A percentile compares a stretch with the other conserved stretches of the same genome.
Evolutionary conservation across 768 basidiomycete species (phyloP).

Genomic region (Mycena chlorophos): DNA sequence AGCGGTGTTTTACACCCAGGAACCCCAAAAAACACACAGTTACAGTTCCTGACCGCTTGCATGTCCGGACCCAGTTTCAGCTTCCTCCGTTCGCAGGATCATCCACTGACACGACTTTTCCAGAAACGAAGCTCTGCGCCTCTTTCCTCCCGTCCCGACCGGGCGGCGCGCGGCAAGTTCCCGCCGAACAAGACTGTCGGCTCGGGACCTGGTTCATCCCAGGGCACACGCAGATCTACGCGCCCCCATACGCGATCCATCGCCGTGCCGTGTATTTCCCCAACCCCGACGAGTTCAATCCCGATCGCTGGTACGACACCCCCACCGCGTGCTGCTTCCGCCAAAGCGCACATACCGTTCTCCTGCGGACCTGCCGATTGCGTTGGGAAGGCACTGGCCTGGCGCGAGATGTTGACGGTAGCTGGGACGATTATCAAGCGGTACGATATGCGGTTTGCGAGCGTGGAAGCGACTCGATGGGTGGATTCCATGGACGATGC

Average conservation of each 20-base stretch:
- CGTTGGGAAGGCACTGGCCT: conserved; percentile 41
- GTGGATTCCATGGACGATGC: background rate
- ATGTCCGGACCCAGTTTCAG: background rate
- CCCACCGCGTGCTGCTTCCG: conserved; percentile 22
- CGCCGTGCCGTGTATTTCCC: conserved; percentile 43
- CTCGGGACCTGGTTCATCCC: conserved; percentile 37
- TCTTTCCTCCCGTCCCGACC: conserved; percentile 39
- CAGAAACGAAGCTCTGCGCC: conserved; percentile 43
- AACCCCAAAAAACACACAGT: background rate
- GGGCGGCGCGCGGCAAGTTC: conserved; percentile 13
- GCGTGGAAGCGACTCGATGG: background rate
- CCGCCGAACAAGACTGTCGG: conserved; percentile 33
- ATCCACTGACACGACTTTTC: no score
- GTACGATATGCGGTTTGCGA: conserved; percentile 35
- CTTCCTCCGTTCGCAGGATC: background rate
- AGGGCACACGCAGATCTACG: conserved; percentile 35
- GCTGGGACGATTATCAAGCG: conserved; percentile 34
- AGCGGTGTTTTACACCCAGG: background rate
- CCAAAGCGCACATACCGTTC: conserved; percentile 41
- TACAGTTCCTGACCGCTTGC: background rate
- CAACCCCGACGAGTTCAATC: conserved; percentile 40
- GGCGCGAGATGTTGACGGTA: conserved; percentile 36
- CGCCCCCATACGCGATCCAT: conserved; percentile 39
- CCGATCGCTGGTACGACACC: conserved; percentile 43
- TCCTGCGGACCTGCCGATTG: conserved; percentile 44